phyloP scores from a whole-genome alignment of 73 alveolate species.

The Uronychia binucleata region DNA sequence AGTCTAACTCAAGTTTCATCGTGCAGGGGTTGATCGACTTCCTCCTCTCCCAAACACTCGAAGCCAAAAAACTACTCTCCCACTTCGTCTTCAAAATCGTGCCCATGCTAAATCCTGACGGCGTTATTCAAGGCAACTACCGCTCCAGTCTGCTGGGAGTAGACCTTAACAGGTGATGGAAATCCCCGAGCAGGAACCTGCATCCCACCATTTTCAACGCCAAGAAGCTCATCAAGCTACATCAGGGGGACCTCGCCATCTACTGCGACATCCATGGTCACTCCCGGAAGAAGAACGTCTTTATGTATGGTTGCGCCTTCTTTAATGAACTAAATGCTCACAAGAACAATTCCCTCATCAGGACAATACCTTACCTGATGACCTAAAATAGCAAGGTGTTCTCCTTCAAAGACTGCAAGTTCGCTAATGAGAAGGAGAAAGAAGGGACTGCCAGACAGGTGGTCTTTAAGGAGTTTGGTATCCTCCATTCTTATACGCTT shows the following conservation, averaged over 20 bases:
- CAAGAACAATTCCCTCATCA: constrained; percentile 13
- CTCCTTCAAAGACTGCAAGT: constrained; percentile 48
- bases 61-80: constrained; percentile 76
- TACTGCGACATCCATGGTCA: constrained; percentile 90
- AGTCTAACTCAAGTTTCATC: constrained; percentile 81
- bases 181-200: constrained; percentile 79
- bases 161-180: constrained; percentile 94
- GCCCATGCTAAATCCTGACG: constrained; percentile 93
- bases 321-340: constrained; percentile 12
- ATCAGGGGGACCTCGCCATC: constrained; percentile 62
- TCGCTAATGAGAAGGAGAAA: constrained; percentile 57
- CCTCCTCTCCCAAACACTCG: constrained; percentile 70
- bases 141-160: constrained; percentile 87
- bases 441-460: constrained; percentile 58
- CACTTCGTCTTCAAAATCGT: constrained; percentile 84
- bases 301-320: constrained; percentile 64
- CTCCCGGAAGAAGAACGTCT: constrained; percentile 53
- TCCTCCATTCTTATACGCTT: constrained; percentile 52
- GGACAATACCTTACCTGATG: constrained; percentile 29
- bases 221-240: constrained; percentile 42
- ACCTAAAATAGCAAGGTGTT: constrained; percentile 19
- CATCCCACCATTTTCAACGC: constrained; percentile 88
- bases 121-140: constrained; percentile 92
- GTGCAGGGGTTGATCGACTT: constrained; percentile 86
- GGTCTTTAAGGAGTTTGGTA: constrained; percentile 51